Percentiles rank a stretch among this genome's conserved stretches.
phyloP scores from a whole-genome alignment of 441 rosid genomes.

The Pelargonium fulgidum region DNA sequence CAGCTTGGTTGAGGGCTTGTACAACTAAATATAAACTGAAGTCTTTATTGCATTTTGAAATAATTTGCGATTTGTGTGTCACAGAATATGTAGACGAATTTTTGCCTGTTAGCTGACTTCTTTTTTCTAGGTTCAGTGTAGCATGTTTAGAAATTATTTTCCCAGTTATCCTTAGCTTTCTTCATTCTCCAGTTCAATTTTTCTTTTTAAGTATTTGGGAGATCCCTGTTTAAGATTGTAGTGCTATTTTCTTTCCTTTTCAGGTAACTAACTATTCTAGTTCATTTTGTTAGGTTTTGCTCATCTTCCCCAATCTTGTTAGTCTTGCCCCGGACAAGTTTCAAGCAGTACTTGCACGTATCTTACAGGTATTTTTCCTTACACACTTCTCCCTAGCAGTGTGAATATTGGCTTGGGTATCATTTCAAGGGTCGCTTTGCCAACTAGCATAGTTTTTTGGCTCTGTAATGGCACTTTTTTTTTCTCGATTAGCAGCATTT shows the following conservation, averaged over 20 bases:
- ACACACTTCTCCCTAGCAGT: neutral
- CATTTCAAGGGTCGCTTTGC: neutral
- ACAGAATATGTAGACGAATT: neutral
- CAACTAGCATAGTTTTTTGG: neutral
- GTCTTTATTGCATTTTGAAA: neutral
- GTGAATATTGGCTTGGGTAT: neutral
- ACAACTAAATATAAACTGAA: conserved; percentile 1
- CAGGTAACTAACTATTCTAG: neutral
- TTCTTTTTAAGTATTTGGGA: neutral
- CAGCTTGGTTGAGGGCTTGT: neutral
- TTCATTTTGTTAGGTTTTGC: conserved; percentile 51
- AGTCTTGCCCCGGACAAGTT: conserved; percentile 83
- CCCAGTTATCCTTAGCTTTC: neutral
- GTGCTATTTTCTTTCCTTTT: conserved; percentile 2
- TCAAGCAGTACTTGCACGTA: conserved; percentile 67
- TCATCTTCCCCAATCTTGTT: conserved; percentile 59
- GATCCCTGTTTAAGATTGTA: neutral
- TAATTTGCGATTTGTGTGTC: neutral
- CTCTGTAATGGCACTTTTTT: too few species aligned
- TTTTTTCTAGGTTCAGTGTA: neutral
- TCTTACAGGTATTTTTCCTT: conserved; percentile 60
- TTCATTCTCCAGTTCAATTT: neutral
- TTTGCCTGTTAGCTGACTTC: conserved; percentile 1
- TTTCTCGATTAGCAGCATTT: neutral
- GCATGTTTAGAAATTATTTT: neutral